Base-by-base conservation (phyloP, 2,329 filamentous ascomycete genomes). In the Fusarium floridanum region DNA sequence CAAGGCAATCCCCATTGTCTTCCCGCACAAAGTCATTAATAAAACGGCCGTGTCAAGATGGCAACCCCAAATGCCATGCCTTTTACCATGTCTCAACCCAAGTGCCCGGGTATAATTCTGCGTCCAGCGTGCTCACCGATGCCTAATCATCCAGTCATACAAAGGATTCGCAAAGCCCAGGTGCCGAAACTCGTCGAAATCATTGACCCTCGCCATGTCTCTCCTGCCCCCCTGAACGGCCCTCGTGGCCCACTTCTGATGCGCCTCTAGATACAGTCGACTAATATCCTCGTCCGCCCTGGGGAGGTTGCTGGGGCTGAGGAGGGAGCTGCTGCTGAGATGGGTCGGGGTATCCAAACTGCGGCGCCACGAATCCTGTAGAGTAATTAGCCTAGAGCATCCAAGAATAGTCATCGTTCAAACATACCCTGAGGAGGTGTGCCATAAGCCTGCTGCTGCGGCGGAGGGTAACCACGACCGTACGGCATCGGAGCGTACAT, bases 311-410 rank as follows among this genome's bases (percentile, higher is more conserved):
- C 72, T 83, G 77, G 61, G 76, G 80, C 56, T 77, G 82, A 66
- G 80, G 84, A 34, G 75, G 81, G 56, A 80, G 83, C 70, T 84
- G 83, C 66, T 82, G 84, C 74, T 83, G 83, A 53, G 83, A 83
- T 57, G 82, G 86, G 71, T 88, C 85, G 22, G 82, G 79, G 75
- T 90, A 89, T 61, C 84, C 85, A 71, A 88, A 89, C 45, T 77
- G 75, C 16, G 83, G 81, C 9, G 78, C 79, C 59, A 76, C 80
- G 69, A 82, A 86, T 60, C 83, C 85, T 86, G 59, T 16, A 61
- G 24, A 61, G 14, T 34, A 12, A 64, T 76, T 32, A 78, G 64
- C 24, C 45, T 32, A 27, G 2, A 22, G 14, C 10, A 43, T 36
- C 34, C n/a, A 27, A 7, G 11, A 6, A 7, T 17, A 5, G 39